phyloP scores from a whole-genome alignment of 192 early-diverging fungal species.

The Dimargaris verticillata region DNA sequence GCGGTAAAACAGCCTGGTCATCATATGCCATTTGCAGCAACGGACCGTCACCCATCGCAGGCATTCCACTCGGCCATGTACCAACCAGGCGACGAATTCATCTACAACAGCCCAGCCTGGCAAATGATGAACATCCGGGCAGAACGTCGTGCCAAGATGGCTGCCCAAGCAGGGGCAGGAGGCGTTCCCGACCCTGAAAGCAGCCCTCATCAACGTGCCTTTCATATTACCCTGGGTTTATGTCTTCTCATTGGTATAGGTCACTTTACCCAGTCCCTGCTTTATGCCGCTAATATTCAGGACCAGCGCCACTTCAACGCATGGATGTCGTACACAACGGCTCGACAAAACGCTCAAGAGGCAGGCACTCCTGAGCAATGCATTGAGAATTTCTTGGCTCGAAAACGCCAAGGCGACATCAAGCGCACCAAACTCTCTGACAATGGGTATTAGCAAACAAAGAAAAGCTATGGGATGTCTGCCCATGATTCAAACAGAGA shows the following conservation, averaged over 20 bases:
- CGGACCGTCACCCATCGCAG: neutral
- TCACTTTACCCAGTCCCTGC: conserved; percentile 5
- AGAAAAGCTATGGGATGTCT: neutral
- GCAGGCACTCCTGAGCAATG: neutral
- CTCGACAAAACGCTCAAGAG: neutral
- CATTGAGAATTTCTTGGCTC: conserved; percentile 6
- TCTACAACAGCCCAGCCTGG: conserved; percentile 7
- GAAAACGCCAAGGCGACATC: neutral
- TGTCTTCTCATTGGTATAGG: neutral
- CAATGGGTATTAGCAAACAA: neutral
- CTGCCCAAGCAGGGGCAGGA: neutral
- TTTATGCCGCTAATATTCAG: neutral
- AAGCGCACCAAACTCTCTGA: neutral
- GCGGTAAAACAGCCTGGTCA: neutral
- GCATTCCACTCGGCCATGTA: neutral
- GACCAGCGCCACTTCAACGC: conserved; percentile 4
- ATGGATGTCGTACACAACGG: neutral
- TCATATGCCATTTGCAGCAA: too few species aligned
- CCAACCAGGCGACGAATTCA: conserved; percentile 2
- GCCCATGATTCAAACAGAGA: too few species aligned
- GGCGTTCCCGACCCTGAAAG: neutral
- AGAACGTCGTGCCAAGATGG: neutral
- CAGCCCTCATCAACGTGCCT: neutral
- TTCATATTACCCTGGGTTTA: neutral
- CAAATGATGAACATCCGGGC: neutral